Base-by-base conservation (phyloP, 495 filamentous ascomycete genomes). In the Trypethelium eluteriae region DNA sequence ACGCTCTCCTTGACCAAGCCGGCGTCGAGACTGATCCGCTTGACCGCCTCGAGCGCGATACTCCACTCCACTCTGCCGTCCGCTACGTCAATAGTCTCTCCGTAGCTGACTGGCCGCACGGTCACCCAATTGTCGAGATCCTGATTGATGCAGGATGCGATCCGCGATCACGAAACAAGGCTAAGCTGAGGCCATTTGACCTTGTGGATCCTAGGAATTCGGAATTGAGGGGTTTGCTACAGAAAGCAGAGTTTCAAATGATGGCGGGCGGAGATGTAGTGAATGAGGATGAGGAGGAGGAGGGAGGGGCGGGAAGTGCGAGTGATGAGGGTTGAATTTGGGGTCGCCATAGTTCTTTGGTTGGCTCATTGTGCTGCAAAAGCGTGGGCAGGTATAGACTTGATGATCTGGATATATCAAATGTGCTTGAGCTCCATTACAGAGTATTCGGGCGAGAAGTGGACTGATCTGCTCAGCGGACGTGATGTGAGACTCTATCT, bases 1-100 rank as follows among this genome's bases (percentile, higher is more conserved):
- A 98, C 78, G 69, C 84, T 65, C 86, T 98, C 62, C 93, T 98
- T 67, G 95, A 98, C 81, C 92, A 96, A 75, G 87, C 92, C 66
- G 90, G 85, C 65, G 88, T 98, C 76, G 94, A 98, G 81, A 96
- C 94, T 75, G 94, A 98, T 81, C 91, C 91, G 5, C 69, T 90
- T 64, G 91, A 88, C 74, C 86, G 87, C 38, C 68, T 85, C 72
- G 94, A 98, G 68, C 84, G 85, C 66, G 92, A 98, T 77, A 97
- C 92, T 1, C 93, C 93, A 7, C 82, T 98, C 44, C 94, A 98
- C 81, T 84, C 84, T 71, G 92, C 91, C 16, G 88, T 98, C 46
- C 85, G 89, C 39, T 96, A 86, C 77, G 86, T 90, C 75, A 96
- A 93, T 77, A 66, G 66, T 18, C 46, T 75, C 36, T 11, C 49